Base-by-base conservation (phyloP, 2,329 filamentous ascomycete genomes). In the Penicillium fuscoglaucum region DNA sequence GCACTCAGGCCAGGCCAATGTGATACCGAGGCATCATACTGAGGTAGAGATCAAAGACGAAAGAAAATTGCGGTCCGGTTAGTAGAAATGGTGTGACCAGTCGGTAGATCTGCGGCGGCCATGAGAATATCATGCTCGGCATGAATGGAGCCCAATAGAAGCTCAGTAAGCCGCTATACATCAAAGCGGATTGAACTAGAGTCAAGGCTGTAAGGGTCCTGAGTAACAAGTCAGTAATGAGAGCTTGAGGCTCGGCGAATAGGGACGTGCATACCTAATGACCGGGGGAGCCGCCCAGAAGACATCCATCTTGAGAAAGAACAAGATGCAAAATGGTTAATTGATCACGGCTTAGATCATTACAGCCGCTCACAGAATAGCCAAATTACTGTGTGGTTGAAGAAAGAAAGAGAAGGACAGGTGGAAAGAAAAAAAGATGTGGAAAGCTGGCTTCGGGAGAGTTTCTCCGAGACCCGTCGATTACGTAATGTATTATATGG, bases 31-130 rank as follows among this genome's bases (percentile, higher is more conserved):
- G 55, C 51, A 61, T 63, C 83, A 68, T 79, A 87, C 84, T 73
- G 69, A 90, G 89, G 78, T 90, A 91, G 44, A 90, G 87, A 72
- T 93, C 89, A 71, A 91, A 79, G 55, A 92, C 70, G 65, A 92
- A 85, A 48, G 61, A 87, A 70, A 40, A 78, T 75, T 33, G 31
- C 12, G 77, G 75, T 50, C 83, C 81, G 9, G 84, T 87, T 61
- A 88, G 76, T 59, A 86, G 72, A 72, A 88, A 88, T 12, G 82
- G 74, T 2, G 84, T 83, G 56, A 82, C 72, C 13, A 85, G 63
- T 48, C 86, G 80, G 85, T 85, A 88, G 63, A 87, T 60, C 66
- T 88, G 77, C 28, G 85, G 85, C 19, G 84, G 78, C 48, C 84
- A 76, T 57, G 81, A 82, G 69, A 88, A 82, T 57, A 90, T 75